These are phyloP conservation scores for Aspergillus fijiensis DNA, from an alignment of 2,329 filamentous ascomycete species.

Conservation along the genomic window DNA sequence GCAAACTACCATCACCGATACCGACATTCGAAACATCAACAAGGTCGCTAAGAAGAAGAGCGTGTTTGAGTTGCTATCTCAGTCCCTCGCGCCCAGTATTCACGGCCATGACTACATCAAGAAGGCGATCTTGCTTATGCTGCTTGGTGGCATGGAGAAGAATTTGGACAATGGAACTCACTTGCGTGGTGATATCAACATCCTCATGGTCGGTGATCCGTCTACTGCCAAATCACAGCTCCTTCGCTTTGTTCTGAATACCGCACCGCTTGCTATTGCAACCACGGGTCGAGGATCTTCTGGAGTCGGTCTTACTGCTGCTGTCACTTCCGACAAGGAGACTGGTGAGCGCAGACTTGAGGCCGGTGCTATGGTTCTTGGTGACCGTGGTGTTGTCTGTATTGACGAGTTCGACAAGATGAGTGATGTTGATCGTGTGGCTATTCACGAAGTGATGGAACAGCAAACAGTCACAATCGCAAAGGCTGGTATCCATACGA, in stretches of 20 bases:
- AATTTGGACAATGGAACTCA: slow-evolving; percentile 98
- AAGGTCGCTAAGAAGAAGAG: slow-evolving; percentile 93
- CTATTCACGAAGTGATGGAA: slow-evolving; percentile 99
- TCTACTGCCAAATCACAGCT: slow-evolving; percentile 99
- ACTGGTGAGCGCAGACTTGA: slow-evolving; percentile 93
- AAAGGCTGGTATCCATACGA: slow-evolving; percentile 97
- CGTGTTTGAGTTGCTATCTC: slow-evolving; percentile 86
- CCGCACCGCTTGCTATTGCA: slow-evolving; percentile 90
- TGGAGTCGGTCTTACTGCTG: slow-evolving; percentile 94
- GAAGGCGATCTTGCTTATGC: slow-evolving; percentile 92
- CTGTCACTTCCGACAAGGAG: slow-evolving; percentile 95
- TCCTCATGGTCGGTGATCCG: slow-evolving; percentile 97
- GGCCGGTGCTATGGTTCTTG: slow-evolving; percentile 98
- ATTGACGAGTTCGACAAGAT: slow-evolving; percentile 99
- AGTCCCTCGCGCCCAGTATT: slow-evolving; percentile 93
- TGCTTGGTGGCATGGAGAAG: slow-evolving; percentile 95
- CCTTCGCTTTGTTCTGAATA: slow-evolving; percentile 94
- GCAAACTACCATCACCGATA: slow-evolving; percentile 88
- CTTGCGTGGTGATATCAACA: slow-evolving; percentile 97
- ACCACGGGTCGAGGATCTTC: slow-evolving; percentile 96
- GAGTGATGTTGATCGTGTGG: slow-evolving; percentile 96
- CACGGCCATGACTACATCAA: slow-evolving; percentile 98
- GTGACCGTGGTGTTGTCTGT: slow-evolving; percentile 93
- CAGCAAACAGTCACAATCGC: slow-evolving; percentile 99
- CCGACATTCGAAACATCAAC: slow-evolving; percentile 98